These are phyloP conservation scores for Tuber calosporum DNA, from an alignment of 495 filamentous ascomycete species.

Conservation along the genomic window DNA sequence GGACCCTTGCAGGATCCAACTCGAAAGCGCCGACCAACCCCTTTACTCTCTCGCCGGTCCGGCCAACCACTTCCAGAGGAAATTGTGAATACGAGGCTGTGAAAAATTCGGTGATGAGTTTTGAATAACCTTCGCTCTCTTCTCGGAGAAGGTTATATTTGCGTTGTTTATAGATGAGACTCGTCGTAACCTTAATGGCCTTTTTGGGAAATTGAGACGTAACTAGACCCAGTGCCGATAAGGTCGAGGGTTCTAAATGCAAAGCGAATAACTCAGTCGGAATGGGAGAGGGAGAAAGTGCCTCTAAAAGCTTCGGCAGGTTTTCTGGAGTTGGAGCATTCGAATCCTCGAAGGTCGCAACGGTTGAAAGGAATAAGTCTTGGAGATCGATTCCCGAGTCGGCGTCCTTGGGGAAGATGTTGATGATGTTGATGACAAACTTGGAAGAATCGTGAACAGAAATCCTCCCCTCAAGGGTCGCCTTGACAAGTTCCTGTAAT, in stretches of 20 bases:
- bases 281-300: conserved; percentile 65
- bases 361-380: conserved; percentile 69
- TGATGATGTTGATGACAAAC: conserved; percentile 67
- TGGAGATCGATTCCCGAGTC: conserved; percentile 43
- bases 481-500: conserved; percentile 76
- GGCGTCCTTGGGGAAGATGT: conserved; percentile 47
- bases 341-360: conserved; percentile 67
- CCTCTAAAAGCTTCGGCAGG: conserved; percentile 45
- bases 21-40: conserved; percentile 89
- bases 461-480: conserved; percentile 62
- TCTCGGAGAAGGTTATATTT: conserved; percentile 95
- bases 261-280: conserved; percentile 66
- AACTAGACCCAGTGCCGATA: conserved; percentile 69
- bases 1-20: conserved; percentile 83
- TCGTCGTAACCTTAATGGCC: conserved; percentile 80
- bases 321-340: conserved; percentile 40
- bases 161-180: conserved; percentile 84
- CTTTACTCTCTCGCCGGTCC: conserved; percentile 69
- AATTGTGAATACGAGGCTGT: conserved; percentile 50
- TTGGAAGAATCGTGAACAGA: conserved; percentile 60
- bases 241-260: conserved; percentile 67
- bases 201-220: conserved; percentile 76
- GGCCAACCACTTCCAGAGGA: conserved; percentile 55
- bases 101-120: conserved; percentile 81
- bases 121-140: conserved; percentile 89